Conservation (phyloP, 1,284 basidiomycete species). For the Caloboletus inedulis region DNA sequence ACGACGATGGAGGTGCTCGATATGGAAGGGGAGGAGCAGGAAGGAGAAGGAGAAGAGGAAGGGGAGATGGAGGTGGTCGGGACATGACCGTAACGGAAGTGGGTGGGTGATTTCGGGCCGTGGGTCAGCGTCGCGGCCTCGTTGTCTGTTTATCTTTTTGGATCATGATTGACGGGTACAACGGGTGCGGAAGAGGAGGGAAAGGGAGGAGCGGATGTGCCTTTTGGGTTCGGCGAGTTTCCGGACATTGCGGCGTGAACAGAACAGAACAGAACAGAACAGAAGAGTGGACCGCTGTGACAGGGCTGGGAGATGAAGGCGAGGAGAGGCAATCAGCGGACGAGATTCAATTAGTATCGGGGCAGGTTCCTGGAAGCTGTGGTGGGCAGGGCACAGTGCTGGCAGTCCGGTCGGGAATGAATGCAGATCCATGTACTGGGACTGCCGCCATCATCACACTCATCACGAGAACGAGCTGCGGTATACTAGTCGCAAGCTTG, state of each 20-base stretch:
- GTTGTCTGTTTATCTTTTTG: conserved; percentile 21
- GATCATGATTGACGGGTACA: conserved; percentile 24
- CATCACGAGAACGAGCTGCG: not conserved
- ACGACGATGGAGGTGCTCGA: conserved; percentile 68
- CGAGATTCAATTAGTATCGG: conserved; percentile 21
- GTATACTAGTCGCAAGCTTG: too few relatives aligned
- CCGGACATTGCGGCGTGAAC: conserved; percentile 35
- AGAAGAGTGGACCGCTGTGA: not conserved
- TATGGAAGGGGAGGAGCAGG: conserved; percentile 63
- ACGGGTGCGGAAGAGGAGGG: not conserved
- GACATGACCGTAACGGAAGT: conserved; percentile 24
- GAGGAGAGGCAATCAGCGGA: conserved; percentile 12
- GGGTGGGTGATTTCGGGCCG: conserved; percentile 22
- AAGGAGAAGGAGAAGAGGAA: conserved; percentile 37
- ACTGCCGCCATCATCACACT: not conserved
- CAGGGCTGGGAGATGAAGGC: too few relatives aligned
- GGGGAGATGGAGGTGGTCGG: conserved; percentile 35
- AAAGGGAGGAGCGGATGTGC: too few relatives aligned
- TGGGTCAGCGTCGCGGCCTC: conserved; percentile 20
- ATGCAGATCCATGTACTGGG: conserved; percentile 30
- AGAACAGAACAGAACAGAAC: conserved; percentile 3
- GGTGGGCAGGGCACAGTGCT: conserved; percentile 12
- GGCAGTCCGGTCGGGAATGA: conserved; percentile 31
- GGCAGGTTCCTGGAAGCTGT: conserved; percentile 31
- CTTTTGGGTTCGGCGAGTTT: not conserved